Evolutionary conservation across 257 asterid species (phyloP).

Genomic region (Nicotiana sylvestris): DNA sequence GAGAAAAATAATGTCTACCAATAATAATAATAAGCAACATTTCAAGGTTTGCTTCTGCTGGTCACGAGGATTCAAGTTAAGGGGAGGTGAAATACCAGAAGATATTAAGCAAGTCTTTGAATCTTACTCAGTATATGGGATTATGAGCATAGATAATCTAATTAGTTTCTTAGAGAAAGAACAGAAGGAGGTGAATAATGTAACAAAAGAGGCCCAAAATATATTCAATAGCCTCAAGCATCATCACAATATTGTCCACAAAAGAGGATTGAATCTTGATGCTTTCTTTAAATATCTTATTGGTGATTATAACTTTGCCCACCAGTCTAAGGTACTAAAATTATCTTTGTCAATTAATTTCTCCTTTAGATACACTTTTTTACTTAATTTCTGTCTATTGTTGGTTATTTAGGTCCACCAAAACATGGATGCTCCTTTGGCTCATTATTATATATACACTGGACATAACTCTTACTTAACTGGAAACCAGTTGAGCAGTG

Average conservation of each 20-base stretch:
- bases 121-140: constrained; percentile 8
- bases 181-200: constrained; percentile 15
- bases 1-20: neutral
- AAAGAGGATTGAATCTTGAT: constrained; percentile 14
- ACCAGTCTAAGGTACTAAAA: neutral
- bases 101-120: constrained; percentile 9
- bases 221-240: constrained; percentile 9
- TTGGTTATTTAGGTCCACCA: constrained; percentile 18
- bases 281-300: constrained; percentile 21
- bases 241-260: constrained; percentile 15
- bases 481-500: constrained; percentile 23
- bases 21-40: constrained; percentile 9
- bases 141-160: constrained; percentile 13
- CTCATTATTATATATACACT: constrained; percentile 21
- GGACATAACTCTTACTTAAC: constrained; percentile 27
- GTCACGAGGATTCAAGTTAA: constrained; percentile 11
- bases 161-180: constrained; percentile 2
- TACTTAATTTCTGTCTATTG: neutral
- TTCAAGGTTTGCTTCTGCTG: constrained; percentile 23
- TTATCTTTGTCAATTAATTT: neutral
- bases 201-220: constrained; percentile 5
- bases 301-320: constrained; percentile 11
- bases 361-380: neutral
- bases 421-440: constrained; percentile 22
- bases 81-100: constrained; percentile 10